Conservation (phyloP, 1,284 basidiomycete genomes). For the Mycosarcoma mackinlayi region DNA sequence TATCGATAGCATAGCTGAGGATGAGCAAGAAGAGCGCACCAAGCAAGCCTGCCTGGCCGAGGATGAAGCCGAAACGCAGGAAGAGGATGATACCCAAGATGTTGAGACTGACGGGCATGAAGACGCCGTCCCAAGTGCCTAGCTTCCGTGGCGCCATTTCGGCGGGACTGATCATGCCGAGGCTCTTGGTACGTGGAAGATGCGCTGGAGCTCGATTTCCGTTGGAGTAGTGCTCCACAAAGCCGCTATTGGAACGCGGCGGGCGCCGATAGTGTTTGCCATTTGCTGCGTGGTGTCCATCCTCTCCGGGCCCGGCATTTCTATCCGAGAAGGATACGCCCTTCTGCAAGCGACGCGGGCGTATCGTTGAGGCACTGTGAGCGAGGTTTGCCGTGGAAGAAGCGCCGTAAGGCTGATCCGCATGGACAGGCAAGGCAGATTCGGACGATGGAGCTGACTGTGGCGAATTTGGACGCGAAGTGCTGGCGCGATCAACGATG, state of each 20-base stretch:
- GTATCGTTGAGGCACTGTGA: conserved; percentile 25
- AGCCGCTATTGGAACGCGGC: conserved; percentile 40
- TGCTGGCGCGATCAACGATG: conserved; percentile 7
- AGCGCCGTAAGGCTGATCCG: conserved; percentile 19
- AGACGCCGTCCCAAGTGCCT: conserved; percentile 67
- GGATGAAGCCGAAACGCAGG: conserved; percentile 66
- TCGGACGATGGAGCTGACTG: neutral
- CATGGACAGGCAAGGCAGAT: conserved; percentile 5
- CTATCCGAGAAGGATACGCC: conserved; percentile 52
- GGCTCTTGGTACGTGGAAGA: conserved; percentile 40
- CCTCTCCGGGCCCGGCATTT: conserved; percentile 41
- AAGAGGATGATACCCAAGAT: conserved; percentile 68
- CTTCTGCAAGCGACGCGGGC: conserved; percentile 28
- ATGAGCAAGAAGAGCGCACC: conserved; percentile 61
- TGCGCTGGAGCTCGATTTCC: conserved; percentile 8
- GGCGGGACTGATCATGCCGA: conserved; percentile 55
- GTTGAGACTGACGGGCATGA: conserved; percentile 67
- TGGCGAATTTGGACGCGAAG: neutral
- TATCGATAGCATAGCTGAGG: conserved; percentile 64
- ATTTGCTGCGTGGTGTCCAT: conserved; percentile 18
- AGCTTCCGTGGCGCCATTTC: conserved; percentile 63
- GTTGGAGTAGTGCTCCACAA: conserved; percentile 20
- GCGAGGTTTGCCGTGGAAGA: conserved; percentile 9
- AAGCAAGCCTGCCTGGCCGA: conserved; percentile 65
- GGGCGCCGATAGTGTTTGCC: conserved; percentile 33